A percentile compares a stretch with the other conserved stretches of the same genome.
These are phyloP conservation scores for Boletus bicolor DNA, from an alignment of 768 basidiomycete species.

Conservation along the genomic window DNA sequence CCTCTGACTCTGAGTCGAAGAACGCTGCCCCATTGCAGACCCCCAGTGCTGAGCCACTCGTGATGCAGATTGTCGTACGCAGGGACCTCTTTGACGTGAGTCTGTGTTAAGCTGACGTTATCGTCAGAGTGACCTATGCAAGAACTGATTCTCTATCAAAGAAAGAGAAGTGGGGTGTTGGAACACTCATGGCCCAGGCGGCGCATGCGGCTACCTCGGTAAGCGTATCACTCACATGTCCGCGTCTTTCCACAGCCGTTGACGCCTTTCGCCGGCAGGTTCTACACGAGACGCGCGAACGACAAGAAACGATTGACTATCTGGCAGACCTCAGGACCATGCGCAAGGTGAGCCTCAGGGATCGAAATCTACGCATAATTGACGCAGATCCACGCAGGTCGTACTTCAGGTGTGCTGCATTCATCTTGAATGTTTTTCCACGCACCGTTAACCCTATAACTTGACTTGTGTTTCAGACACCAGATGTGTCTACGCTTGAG, in stretches of 20 bases:
- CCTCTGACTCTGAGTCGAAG: background rate
- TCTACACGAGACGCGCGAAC: constrained; percentile 38
- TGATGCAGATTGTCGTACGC: constrained; percentile 45
- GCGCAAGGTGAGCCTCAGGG: constrained; percentile 35
- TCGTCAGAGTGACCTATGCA: background rate
- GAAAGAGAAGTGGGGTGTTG: constrained; percentile 43
- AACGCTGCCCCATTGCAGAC: background rate
- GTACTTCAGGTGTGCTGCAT: constrained; percentile 36
- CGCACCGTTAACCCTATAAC: too few species aligned
- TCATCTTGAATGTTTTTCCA: background rate
- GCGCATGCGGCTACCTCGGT: constrained; percentile 45
- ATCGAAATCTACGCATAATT: background rate
- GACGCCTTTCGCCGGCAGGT: constrained; percentile 25
- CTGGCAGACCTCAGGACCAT: constrained; percentile 38
- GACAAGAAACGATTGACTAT: constrained; percentile 37
- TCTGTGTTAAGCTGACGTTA: background rate
- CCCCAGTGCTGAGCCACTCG: constrained; percentile 24
- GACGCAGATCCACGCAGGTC: constrained; percentile 25
- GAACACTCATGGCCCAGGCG: constrained; percentile 44
- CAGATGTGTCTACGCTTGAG: constrained; percentile 31
- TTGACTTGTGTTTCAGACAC: constrained; percentile 23
- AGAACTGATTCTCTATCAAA: constrained; percentile 13
- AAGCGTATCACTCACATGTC: background rate
- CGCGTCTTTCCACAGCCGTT: background rate
- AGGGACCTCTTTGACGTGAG: constrained; percentile 41